A percentile compares a stretch with the other conserved stretches of the same genome.
Evolutionary conservation across 1,284 basidiomycete species (phyloP).

Genomic region (Anthracocystis panici-leucophaei): DNA sequence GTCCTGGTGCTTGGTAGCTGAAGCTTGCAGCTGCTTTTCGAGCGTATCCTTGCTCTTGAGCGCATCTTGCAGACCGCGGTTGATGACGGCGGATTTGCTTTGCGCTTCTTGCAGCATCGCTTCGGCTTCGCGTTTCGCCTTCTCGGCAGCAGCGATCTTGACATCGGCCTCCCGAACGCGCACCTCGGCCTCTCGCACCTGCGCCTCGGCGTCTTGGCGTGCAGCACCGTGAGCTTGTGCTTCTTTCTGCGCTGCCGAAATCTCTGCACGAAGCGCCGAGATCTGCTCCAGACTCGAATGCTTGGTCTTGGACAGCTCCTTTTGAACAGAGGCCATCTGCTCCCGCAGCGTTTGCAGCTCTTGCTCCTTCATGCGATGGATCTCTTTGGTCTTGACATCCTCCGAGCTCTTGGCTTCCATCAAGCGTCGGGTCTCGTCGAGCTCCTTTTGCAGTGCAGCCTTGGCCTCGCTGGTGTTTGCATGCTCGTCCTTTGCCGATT

Average conservation of each 20-base stretch:
- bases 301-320: slow-evolving; percentile 62
- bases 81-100: slow-evolving; percentile 62
- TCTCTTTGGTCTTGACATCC: slow-evolving; percentile 84
- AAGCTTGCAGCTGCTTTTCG: slow-evolving; percentile 80
- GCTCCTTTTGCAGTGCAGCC: slow-evolving; percentile 80
- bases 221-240: slow-evolving; percentile 35
- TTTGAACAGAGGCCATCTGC: slow-evolving; percentile 73
- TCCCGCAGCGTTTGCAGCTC: slow-evolving; percentile 82
- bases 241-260: slow-evolving; percentile 68
- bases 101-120: slow-evolving; percentile 85
- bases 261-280: slow-evolving; percentile 69
- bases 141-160: slow-evolving; percentile 77
- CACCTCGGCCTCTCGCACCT: slow-evolving; percentile 30
- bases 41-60: slow-evolving; percentile 69
- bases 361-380: slow-evolving; percentile 86
- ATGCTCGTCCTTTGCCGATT: slow-evolving; percentile 77
- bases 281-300: slow-evolving; percentile 64
- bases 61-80: slow-evolving; percentile 46
- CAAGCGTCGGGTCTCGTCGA: slow-evolving; percentile 80
- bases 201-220: slow-evolving; percentile 33
- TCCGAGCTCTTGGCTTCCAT: slow-evolving; percentile 88
- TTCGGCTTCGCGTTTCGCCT: slow-evolving; percentile 78
- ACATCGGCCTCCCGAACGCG: slow-evolving; percentile 72
- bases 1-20: slow-evolving; percentile 72
- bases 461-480: slow-evolving; percentile 74